Evolutionary conservation across 202 grass and related monocot species (phyloP).

Genomic region (Eragrostis tef): DNA sequence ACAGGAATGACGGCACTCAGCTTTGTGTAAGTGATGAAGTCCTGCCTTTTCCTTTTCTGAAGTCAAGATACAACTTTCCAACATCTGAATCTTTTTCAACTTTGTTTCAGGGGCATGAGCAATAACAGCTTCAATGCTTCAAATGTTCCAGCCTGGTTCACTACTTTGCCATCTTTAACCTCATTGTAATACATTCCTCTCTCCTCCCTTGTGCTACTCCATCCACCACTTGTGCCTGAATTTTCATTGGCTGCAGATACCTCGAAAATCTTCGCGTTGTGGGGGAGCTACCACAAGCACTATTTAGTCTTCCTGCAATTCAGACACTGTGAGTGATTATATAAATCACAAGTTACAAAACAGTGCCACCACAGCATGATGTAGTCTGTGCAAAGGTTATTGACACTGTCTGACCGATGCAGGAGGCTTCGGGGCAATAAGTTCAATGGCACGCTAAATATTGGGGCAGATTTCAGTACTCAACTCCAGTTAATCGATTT

Average conservation of each 20-base stretch:
- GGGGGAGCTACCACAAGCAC: constrained; percentile 57
- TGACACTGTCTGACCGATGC: neutral
- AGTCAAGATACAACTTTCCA: neutral
- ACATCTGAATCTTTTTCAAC: constrained; percentile 10
- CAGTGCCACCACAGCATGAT: neutral
- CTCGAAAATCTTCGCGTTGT: constrained; percentile 59
- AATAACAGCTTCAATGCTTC: constrained; percentile 79
- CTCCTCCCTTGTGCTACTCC: neutral
- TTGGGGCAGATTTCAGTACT: constrained; percentile 51
- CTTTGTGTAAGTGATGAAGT: constrained; percentile 70
- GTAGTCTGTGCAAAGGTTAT: neutral
- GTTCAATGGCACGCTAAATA: constrained; percentile 70
- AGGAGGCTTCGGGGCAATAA: constrained; percentile 68
- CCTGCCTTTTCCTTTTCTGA: constrained; percentile 18
- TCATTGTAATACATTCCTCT: constrained; percentile 60
- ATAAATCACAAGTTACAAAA: constrained; percentile 8
- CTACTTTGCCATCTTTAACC: constrained; percentile 62
- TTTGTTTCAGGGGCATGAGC: constrained; percentile 75
- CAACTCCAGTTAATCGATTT: constrained; percentile 74
- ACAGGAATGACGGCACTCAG: constrained; percentile 71
- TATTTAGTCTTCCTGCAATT: constrained; percentile 65
- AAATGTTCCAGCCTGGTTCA: constrained; percentile 74
- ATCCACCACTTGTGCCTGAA: constrained; percentile 30
- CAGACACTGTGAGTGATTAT: constrained; percentile 73
- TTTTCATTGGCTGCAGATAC: constrained; percentile 52